Conservation (phyloP, 345 rosid genomes). For the Bruguiera gymnorhiza region DNA sequence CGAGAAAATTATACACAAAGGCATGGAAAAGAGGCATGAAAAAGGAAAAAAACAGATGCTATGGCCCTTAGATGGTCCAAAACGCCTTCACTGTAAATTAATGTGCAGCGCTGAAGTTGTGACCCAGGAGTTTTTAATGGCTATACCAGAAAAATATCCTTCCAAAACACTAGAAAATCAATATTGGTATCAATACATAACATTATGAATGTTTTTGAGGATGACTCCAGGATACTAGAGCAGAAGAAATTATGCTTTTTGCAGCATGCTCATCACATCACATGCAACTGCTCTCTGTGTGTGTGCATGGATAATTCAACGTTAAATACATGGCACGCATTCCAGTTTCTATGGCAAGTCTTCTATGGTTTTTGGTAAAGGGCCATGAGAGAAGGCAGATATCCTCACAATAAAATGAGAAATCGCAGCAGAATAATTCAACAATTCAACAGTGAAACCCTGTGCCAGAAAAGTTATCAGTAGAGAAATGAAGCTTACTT, state of each 20-base stretch:
- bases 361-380: too few species aligned
- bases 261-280: not conserved
- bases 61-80: not conserved
- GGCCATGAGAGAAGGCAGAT: too few species aligned
- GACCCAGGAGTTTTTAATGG: too few species aligned
- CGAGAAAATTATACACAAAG: not conserved
- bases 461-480: not conserved
- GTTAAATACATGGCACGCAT: too few species aligned
- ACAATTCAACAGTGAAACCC: not conserved
- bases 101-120: too few species aligned
- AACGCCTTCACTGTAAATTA: too few species aligned
- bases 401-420: not conserved
- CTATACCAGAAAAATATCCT: not conserved
- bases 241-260: not conserved
- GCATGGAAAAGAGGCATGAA: too few species aligned
- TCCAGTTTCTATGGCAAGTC: too few species aligned
- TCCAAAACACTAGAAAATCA: not conserved
- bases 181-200: not conserved
- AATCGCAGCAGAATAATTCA: not conserved
- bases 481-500: conserved; percentile 38
- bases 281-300: not conserved
- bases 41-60: not conserved
- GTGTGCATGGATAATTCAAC: too few species aligned
- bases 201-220: not conserved
- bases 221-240: not conserved